phyloP scores from a whole-genome alignment of 2,329 filamentous ascomycete genomes.

The Teratosphaeria viscida region DNA sequence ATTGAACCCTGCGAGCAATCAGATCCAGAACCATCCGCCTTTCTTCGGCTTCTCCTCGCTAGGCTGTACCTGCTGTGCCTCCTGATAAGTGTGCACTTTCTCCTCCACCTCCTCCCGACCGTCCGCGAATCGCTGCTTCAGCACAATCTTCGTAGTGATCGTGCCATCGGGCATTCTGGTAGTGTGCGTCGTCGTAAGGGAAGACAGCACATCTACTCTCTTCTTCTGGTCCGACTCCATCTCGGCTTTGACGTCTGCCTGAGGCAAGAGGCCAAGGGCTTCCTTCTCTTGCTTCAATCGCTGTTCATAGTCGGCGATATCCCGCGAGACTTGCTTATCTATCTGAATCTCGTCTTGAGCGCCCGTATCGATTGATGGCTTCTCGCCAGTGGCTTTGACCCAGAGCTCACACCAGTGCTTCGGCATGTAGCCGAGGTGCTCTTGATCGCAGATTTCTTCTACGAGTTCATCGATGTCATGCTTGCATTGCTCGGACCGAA shows the following conservation, averaged over 20 bases:
- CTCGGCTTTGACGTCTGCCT: background rate
- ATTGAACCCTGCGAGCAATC: background rate
- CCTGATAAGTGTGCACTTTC: slow-evolving; percentile 37
- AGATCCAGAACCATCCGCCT: slow-evolving; percentile 8
- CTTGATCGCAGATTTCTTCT: background rate
- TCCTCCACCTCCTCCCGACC: slow-evolving; percentile 50
- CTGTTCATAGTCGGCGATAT: background rate
- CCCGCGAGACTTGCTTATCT: background rate
- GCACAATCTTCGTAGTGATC: slow-evolving; percentile 45
- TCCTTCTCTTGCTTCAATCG: slow-evolving; percentile 4
- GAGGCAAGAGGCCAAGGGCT: slow-evolving; percentile 2
- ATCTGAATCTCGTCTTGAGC: background rate
- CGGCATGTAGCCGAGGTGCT: background rate
- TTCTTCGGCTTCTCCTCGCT: slow-evolving; percentile 9
- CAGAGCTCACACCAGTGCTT: background rate
- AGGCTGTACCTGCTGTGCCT: slow-evolving; percentile 3
- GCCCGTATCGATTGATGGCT: background rate
- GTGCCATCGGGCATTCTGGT: slow-evolving; percentile 47
- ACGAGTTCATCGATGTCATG: background rate
- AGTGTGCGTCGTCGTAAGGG: slow-evolving; percentile 47
- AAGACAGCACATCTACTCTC: slow-evolving; percentile 38
- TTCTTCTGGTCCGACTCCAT: slow-evolving; percentile 1
- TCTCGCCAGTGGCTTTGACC: background rate
- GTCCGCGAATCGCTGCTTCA: slow-evolving; percentile 50
- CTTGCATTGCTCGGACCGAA: background rate